Conservation (phyloP, 495 filamentous ascomycete genomes). For the Cairneyella variabilis region DNA sequence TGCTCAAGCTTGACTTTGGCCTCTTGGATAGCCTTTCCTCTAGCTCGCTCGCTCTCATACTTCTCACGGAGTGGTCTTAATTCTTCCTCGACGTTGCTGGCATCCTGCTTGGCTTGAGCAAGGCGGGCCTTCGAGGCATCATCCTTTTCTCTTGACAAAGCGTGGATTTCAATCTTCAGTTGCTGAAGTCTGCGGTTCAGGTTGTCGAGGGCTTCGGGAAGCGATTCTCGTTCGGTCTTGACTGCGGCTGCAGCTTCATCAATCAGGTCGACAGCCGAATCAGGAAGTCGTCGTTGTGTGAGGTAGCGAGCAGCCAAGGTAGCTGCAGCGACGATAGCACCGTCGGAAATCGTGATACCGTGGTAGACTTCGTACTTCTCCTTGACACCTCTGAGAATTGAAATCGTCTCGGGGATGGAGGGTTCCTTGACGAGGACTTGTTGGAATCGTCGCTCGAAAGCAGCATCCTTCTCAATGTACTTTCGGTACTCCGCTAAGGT, state of each 20-base stretch:
- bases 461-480: conserved; percentile 97
- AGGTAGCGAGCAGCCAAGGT: conserved; percentile 88
- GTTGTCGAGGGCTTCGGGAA: conserved; percentile 90
- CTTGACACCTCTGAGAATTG: conserved; percentile 93
- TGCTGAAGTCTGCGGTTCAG: conserved; percentile 85
- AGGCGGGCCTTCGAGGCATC: conserved; percentile 83
- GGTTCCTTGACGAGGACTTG: conserved; percentile 96
- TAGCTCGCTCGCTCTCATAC: conserved; percentile 86
- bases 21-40: conserved; percentile 88
- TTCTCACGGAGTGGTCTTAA: conserved; percentile 88
- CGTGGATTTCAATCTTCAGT: conserved; percentile 94
- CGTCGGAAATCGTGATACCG: conserved; percentile 91
- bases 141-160: conserved; percentile 88
- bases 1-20: conserved; percentile 91
- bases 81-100: conserved; percentile 88
- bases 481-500: conserved; percentile 95
- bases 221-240: conserved; percentile 88
- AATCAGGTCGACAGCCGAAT: conserved; percentile 93
- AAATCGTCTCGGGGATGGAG: conserved; percentile 81
- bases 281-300: conserved; percentile 83
- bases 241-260: conserved; percentile 96
- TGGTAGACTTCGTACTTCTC: conserved; percentile 98
- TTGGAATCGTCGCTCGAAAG: conserved; percentile 97
- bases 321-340: conserved; percentile 86
- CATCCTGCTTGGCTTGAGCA: conserved; percentile 77